Base-by-base conservation (phyloP, 1,284 basidiomycete genomes). In the Sanghuangporus sanghuang region DNA sequence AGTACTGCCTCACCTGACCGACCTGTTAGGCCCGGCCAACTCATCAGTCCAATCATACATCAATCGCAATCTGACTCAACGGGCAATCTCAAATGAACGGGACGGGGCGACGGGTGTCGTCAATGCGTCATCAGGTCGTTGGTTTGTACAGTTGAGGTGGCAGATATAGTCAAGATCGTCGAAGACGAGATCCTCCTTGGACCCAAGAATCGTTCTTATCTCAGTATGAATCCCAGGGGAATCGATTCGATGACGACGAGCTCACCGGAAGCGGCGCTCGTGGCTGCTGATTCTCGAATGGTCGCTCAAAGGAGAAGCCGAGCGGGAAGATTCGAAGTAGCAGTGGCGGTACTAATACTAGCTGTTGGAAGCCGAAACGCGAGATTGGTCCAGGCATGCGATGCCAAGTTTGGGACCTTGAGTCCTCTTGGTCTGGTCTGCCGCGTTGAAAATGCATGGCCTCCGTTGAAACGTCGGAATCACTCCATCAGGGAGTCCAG, bases 401-500 rank as follows among this genome's bases (percentile, higher is more conserved):
- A 8, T 57, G 35, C 18, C 32, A 36, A 14, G 55, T 39, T 35
- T 55, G 32, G 21, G 27, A 23, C n/a, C 23, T 49, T 60, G 12
- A 56, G 57, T 11, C 42, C 12, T 44, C n/a, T 21, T 57, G 23
- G 27, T 42, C 4, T 32, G 27, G 27, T 32, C 18, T 55, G 63
- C 63, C 63, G 59, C 63, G 54, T 64, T 64, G 63, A 46, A 64
- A 64, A 61, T 18, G 63, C 63, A 53, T 64, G 63, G 59, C 48
- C 21, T 42, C 8, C 7, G 23, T 12, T 6, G 6, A 49, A 50
- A 49, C 35, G 35, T 52, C 50, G 23, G 27, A 57, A 39, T 57
- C 40, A 42, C 38, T 44, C n/a, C 16, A 38, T 36, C 32, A 32
- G 38, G 14, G 14, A 46, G 16, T 18, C 44, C 16, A 46, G 44